Evolutionary conservation across 2,329 filamentous ascomycete species (phyloP).

Genomic region (Rasamsonia emersonii): DNA sequence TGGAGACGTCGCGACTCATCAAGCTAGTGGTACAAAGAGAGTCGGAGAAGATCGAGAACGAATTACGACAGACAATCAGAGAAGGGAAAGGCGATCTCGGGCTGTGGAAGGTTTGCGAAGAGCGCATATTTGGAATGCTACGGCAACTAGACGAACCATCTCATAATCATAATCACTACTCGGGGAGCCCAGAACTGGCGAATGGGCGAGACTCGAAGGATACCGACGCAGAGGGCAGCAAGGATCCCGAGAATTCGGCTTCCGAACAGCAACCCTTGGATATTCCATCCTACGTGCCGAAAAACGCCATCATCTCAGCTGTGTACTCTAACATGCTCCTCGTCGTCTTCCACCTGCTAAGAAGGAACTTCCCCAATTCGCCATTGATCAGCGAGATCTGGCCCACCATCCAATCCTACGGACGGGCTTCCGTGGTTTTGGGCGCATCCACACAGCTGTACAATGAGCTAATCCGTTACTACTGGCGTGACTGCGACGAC

Average conservation of each 20-base stretch:
- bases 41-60: slow-evolving; percentile 21
- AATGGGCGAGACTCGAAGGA: neutral
- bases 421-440: slow-evolving; percentile 34
- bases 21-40: slow-evolving; percentile 22
- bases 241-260: slow-evolving; percentile 1
- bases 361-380: slow-evolving; percentile 32
- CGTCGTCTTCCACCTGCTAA: slow-evolving; percentile 31
- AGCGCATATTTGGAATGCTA: slow-evolving; percentile 32
- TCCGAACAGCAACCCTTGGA: slow-evolving; percentile 12
- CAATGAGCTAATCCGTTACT: slow-evolving; percentile 36
- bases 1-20: slow-evolving; percentile 16
- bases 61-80: slow-evolving; percentile 20
- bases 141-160: slow-evolving; percentile 17
- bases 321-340: slow-evolving; percentile 36
- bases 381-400: slow-evolving; percentile 32
- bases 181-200: neutral
- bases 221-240: neutral
- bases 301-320: slow-evolving; percentile 22
- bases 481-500: slow-evolving; percentile 35
- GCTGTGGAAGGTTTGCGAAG: slow-evolving; percentile 32
- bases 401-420: slow-evolving; percentile 31
- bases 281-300: slow-evolving; percentile 24
- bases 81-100: slow-evolving; percentile 23
- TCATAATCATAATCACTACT: slow-evolving; percentile 8
- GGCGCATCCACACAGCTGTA: slow-evolving; percentile 34